Evolutionary conservation across 768 basidiomycete species (phyloP).

Genomic region (Phaffia tasmanica): DNA sequence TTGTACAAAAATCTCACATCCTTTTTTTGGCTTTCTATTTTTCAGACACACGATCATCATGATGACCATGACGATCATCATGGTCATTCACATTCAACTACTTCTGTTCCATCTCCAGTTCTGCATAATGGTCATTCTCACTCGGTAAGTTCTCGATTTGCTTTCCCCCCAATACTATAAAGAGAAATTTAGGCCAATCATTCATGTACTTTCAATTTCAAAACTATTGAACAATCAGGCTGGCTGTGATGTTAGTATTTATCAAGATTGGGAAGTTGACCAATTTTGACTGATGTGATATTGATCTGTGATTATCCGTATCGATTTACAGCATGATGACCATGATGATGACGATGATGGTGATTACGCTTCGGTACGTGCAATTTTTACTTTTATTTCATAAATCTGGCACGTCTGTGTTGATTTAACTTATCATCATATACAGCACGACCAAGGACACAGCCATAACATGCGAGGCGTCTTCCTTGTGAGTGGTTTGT

Average conservation of each 20-base stretch:
- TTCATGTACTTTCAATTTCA: too few relatives aligned
- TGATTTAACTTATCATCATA: slow-evolving; percentile 31
- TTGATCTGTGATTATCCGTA: not conserved
- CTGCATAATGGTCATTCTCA: slow-evolving; percentile 29
- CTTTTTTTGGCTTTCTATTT: not conserved
- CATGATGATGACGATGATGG: slow-evolving; percentile 29
- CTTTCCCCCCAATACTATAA: too few relatives aligned
- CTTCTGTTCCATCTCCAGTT: slow-evolving; percentile 1
- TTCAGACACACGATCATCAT: slow-evolving; percentile 18
- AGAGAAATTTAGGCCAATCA: too few relatives aligned
- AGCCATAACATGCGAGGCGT: slow-evolving; percentile 98
- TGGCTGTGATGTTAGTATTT: not conserved
- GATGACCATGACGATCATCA: slow-evolving; percentile 32
- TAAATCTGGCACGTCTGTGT: not conserved
- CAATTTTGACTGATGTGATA: not conserved
- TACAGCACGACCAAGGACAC: slow-evolving; percentile 53
- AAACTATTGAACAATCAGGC: not conserved
- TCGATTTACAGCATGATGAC: slow-evolving; percentile 23
- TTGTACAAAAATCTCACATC: too few relatives aligned
- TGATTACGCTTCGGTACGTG: slow-evolving; percentile 12
- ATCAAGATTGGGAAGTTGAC: not conserved
- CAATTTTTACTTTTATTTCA: slow-evolving; percentile 1
- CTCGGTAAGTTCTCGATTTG: not conserved
- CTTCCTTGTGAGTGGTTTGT: slow-evolving; percentile 44
- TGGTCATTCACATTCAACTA: not conserved